Evolutionary conservation across 768 basidiomycete genomes (phyloP).

Genomic region (Suillus paluster): DNA sequence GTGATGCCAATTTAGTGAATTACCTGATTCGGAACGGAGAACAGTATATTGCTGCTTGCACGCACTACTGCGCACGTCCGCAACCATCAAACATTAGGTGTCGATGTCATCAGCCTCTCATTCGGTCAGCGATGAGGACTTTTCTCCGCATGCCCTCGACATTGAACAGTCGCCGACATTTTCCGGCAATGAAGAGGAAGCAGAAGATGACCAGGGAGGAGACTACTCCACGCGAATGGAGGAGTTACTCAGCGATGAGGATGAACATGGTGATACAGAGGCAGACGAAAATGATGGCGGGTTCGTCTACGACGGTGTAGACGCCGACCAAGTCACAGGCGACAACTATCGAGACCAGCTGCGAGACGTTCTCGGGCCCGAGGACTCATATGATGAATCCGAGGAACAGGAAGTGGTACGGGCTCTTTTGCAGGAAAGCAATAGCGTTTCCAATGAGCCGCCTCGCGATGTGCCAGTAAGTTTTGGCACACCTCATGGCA

Average conservation of each 20-base stretch:
- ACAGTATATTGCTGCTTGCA: background rate
- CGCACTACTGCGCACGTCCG: background rate
- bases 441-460: conserved; percentile 33
- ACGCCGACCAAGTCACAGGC: conserved; percentile 50
- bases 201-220: conserved; percentile 45
- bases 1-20: background rate
- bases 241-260: conserved; percentile 55
- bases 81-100: background rate
- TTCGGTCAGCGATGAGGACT: background rate
- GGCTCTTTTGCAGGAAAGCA: conserved; percentile 47
- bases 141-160: background rate
- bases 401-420: conserved; percentile 50
- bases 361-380: conserved; percentile 72
- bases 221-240: conserved; percentile 74
- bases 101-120: background rate
- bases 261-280: conserved; percentile 38
- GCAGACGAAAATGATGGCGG: conserved; percentile 60
- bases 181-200: conserved; percentile 34
- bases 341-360: conserved; percentile 70
- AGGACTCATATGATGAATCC: conserved; percentile 55
- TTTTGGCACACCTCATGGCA: conserved; percentile 23
- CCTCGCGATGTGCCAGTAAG: conserved; percentile 37
- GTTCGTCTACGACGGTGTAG: conserved; percentile 77
- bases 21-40: conserved; percentile 1
- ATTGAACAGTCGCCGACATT: conserved; percentile 15